A percentile compares a stretch with the other conserved stretches of the same genome.
These are phyloP conservation scores for Penicillium griseofulvum DNA, from an alignment of 2,329 filamentous ascomycete genomes.

Conservation along the genomic window DNA sequence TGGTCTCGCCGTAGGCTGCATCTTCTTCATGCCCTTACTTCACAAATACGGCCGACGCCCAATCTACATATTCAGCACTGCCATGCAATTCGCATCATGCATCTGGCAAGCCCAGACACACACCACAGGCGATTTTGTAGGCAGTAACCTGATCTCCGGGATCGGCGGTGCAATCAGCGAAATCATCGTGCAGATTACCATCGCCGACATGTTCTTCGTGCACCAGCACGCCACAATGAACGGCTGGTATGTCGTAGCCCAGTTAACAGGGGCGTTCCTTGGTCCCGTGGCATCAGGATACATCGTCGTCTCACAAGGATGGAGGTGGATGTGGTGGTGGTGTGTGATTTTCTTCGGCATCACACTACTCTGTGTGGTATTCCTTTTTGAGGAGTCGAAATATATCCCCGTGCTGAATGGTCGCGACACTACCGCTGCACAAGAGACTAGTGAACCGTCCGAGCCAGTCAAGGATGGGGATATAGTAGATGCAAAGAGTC, in stretches of 20 bases:
- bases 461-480: background rate
- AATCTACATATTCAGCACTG: slow-evolving; percentile 45
- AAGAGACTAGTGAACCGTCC: slow-evolving; percentile 2
- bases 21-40: slow-evolving; percentile 48
- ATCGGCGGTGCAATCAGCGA: slow-evolving; percentile 47
- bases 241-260: slow-evolving; percentile 43
- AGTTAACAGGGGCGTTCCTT: slow-evolving; percentile 35
- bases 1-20: slow-evolving; percentile 43
- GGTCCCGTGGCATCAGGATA: slow-evolving; percentile 34
- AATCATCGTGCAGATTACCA: slow-evolving; percentile 47
- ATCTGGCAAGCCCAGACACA: slow-evolving; percentile 47
- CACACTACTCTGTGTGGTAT: slow-evolving; percentile 43
- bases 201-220: slow-evolving; percentile 50
- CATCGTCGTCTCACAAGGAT: slow-evolving; percentile 43
- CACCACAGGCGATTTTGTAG: slow-evolving; percentile 43
- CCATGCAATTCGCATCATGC: slow-evolving; percentile 37
- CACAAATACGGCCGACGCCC: slow-evolving; percentile 49
- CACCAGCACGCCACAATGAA: slow-evolving; percentile 50
- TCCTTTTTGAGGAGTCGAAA: slow-evolving; percentile 48
- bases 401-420: slow-evolving; percentile 13
- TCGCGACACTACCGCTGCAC: background rate
- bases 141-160: slow-evolving; percentile 45
- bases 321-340: slow-evolving; percentile 55
- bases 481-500: background rate
- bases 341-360: slow-evolving; percentile 43